Evolutionary conservation across 129 eudicot species (phyloP), one percentile per base, ranked within the genome.

Genomic region (Helichrysum umbraculigerum): DNA sequence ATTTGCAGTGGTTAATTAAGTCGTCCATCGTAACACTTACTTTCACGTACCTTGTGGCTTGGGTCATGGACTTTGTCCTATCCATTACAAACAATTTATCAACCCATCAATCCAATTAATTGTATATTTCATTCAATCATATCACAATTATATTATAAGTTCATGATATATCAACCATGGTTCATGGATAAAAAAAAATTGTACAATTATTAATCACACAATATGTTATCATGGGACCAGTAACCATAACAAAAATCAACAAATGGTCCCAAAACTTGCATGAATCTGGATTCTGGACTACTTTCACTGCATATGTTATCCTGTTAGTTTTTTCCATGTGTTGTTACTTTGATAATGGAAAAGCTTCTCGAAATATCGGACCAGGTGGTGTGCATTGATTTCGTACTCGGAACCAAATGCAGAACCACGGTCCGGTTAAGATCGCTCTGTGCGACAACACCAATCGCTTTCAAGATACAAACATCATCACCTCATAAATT

Each of bases 401-500:
- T 88, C 66, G 70, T 79, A 0, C 81, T 85, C 1, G 86, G 85
- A 44, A 47, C 76, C 56, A 88, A 91, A 81, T 88, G 97, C 84
- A 83, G 94, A 17, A 88, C 94, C 35, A 91, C 77, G 50, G 76
- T 91, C 8, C 86, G 71, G 54, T 74, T 91, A 22, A 79, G 86
- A 51, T 88, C 91, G 0, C 87, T 88, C 65, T 32, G 5, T 56
- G 47, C 93, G 54, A 3, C 76, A 60, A 88, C 15, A 7, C 81
- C 63, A 57, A 21, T 81, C 0, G 91, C 90, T 39, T 91, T 91
- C 85, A 91, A 88, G 63, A 51, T 91, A 73, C 97, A 88, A 73
- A 91, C 91, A 59, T 84, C 97, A 11, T 88, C 97, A 17, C 97
- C 93, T 4, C 88, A 86, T 57, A 86, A 86, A 39, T 91, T 88